Base-by-base conservation (phyloP, 2,329 filamentous ascomycete species). In the Cercospora sp. region DNA sequence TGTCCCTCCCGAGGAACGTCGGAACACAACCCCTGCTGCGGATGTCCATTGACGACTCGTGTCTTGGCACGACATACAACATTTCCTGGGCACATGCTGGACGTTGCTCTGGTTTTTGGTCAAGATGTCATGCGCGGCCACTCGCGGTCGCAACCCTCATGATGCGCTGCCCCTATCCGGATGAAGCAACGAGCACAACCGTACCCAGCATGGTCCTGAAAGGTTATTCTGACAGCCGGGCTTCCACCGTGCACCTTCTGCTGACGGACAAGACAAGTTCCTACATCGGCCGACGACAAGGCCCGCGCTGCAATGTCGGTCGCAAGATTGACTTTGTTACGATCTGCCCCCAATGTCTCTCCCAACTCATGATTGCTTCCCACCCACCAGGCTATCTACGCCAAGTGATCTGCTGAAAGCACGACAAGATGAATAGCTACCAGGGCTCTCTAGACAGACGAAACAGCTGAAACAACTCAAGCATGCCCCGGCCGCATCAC, bases 251-350 rank as follows among this genome's bases (percentile, higher is more conserved):
- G n/a, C 42, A 48, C 42, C 20, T 23, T 23, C n/a, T 18, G 42
- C 42, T 48, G 42, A 23, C 42, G 18, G 42, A 48, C 18, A 23
- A 48, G 42, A 48, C 42, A 48, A 48, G 42, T 48, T 20, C 42
- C 42, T 48, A 48, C 42, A 48, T 48, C 42, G 13, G 42, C 48
- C 48, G 20, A 53, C 48, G 20, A 20, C 55, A 59, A 59, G 28
- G 55, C 55, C 31, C 31, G 55, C 55, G 55, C 55, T 59, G 31
- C 55, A 59, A 59, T 59, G 55, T 59, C 55, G 55, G 55, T 20
- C 55, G 55, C 55, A 59, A 23, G 55, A 30, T 9, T 59, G 12
- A 23, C 28, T 59, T 16, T 18, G 28, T 23, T 12, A 8, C 28
- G 31, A 59, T 59, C 55, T 18, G 55, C 55, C 31, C 28, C n/a